Base-by-base conservation (phyloP, 2,329 filamentous ascomycete genomes). In the Rutstroemia sp. region DNA sequence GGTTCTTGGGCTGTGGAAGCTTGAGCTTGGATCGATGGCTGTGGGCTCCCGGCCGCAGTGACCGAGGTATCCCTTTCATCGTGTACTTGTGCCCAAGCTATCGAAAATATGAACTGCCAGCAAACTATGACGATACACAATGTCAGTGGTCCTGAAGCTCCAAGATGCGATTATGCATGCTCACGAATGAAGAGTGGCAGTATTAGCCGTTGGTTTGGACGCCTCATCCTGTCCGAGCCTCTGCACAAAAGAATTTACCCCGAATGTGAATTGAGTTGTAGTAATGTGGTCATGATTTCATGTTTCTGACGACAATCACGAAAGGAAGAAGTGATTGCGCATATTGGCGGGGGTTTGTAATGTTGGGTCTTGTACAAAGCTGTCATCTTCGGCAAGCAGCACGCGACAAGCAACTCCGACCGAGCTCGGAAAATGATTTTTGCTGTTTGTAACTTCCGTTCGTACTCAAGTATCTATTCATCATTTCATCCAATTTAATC, bases 171-270 rank as follows among this genome's bases (percentile, higher is more conserved):
- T 27, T 30, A 34, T 34, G 27, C 47, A 47, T 48, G 60, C 67
- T 48, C 67, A 70, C 69, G 57, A 51, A 69, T 59, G 39, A 70
- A 62, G 46, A 67, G 63, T 61, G 67, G 66, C 62, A 67, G 51
- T 27, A 56, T 17, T 36, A 68, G 61, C 62, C 64, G 65, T 59
- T 58, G 64, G 44, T 60, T 60, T 51, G 57, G 59, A 52, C 58
- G 52, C 60, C 60, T 70, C 69, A 71, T 71, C 42, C 44, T 68
- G 64, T 54, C 48, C 48, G 58, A 48, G 48, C 25, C 40, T 60
- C 58, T 56, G 57, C 54, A 57, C 57, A 57, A 52, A 40, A 54
- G 42, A 10, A 53, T 58, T 64, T 62, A 67, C 65, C 64, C 62
- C 61, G 61, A 59, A 36, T 56, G 47, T 56, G 61, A 64, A 65